A percentile compares a stretch with the other conserved stretches of the same genome.
phyloP scores from a whole-genome alignment of 2,329 filamentous ascomycete genomes.

The Pezizomycotina sp. region DNA sequence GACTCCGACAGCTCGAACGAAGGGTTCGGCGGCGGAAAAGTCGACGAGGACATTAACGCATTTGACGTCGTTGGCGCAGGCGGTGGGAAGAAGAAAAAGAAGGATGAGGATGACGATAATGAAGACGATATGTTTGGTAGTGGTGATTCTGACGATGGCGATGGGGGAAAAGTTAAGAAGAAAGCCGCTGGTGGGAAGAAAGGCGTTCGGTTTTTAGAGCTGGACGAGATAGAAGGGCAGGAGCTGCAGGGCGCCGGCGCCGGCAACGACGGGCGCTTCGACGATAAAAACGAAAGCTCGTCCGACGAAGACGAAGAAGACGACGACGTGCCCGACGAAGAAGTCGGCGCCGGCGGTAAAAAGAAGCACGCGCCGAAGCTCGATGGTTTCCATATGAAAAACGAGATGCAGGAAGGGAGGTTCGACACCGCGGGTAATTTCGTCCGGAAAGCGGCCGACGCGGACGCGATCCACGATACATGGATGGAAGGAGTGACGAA shows the following conservation, averaged over 20 bases:
- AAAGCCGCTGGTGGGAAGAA: slow-evolving; percentile 32
- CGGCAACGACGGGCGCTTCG: slow-evolving; percentile 47
- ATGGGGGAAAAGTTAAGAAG: slow-evolving; percentile 35
- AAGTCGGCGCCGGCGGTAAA: slow-evolving; percentile 75
- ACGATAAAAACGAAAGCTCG: slow-evolving; percentile 40
- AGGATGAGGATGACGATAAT: slow-evolving; percentile 48
- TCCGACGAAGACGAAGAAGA: slow-evolving; percentile 55
- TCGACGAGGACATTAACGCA: slow-evolving; percentile 35
- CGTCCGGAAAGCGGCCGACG: slow-evolving; percentile 73
- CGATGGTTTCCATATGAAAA: slow-evolving; percentile 86
- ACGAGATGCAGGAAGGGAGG: slow-evolving; percentile 77
- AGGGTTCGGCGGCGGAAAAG: slow-evolving; percentile 61
- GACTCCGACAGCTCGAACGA: slow-evolving; percentile 81
- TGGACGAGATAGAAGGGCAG: slow-evolving; percentile 61
- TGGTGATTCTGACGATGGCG: slow-evolving; percentile 38
- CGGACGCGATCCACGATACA: slow-evolving; percentile 74
- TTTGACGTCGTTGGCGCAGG: slow-evolving; percentile 30
- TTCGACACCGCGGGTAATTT: slow-evolving; percentile 89
- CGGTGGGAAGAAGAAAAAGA: slow-evolving; percentile 28
- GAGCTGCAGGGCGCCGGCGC: slow-evolving; percentile 37
- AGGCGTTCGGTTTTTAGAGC: slow-evolving; percentile 42
- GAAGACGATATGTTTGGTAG: slow-evolving; percentile 29
- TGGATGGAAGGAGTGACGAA: slow-evolving; percentile 90
- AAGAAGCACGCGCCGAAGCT: slow-evolving; percentile 88
- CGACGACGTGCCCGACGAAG: slow-evolving; percentile 66